Base-by-base conservation (phyloP, 2,329 filamentous ascomycete species). In the Fusarium torulosum region DNA sequence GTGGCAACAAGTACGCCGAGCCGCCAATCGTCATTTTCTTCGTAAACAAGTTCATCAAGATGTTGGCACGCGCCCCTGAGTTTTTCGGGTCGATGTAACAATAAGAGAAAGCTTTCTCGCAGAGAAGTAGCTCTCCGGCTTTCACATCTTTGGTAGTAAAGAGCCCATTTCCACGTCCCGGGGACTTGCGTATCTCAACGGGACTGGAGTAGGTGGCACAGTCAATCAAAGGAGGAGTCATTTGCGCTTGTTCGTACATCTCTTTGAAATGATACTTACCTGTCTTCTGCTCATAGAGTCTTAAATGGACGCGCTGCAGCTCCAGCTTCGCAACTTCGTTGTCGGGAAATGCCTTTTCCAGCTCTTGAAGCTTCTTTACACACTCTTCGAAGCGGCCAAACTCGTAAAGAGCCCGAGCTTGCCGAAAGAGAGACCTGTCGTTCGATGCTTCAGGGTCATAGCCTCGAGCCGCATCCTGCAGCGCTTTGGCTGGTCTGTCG, bases 401-500 rank as follows among this genome's bases (percentile, higher is more conserved):
- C 6, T 74, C 64, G 50, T 85, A 85, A 0, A 83, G 74, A 0
- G 83, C 83, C 54, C 76, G 78, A 1, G 80, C 78, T 47, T 83
- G 77, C 2, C 83, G 79, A 61, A 80, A 83, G 4, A 83, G 73
- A 0, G 74, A 75, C 64, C 84, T 85, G 46, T 85, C 82, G 1
- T 77, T 75, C 0, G 72, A 10, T 29, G 11, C 27, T 29, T 29
- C 33, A 10, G 44, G 55, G 29, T 69, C 23, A 6, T 53, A 44
- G 1, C 68, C 72, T 10, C 57, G 40, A 5, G 53, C 38, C 2
- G 74, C 75, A 60, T 81, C 78, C 0, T 50, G 17, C 3, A 82
- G 60, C 2, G 79, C 78, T 31, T 74, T 67, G 33, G 73, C 72
- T 2, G 67, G 67, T 21, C 72, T 74, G 1, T 62, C 64, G 17